phyloP scores from a whole-genome alignment of 306 rosid species.

The Rubus idaeus region DNA sequence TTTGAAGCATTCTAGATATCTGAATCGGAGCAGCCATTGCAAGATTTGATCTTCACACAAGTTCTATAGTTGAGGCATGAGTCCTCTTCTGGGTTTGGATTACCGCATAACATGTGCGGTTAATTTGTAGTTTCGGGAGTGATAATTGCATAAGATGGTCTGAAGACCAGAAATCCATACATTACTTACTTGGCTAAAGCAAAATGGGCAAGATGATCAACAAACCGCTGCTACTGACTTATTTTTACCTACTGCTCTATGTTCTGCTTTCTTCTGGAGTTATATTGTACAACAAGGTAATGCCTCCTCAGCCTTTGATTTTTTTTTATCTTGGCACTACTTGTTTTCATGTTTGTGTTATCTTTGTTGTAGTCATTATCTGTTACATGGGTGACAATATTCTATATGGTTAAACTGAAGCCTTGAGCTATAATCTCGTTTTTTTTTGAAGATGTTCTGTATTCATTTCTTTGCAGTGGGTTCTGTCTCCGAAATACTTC shows the following conservation, averaged over 20 bases:
- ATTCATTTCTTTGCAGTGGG: constrained; percentile 68
- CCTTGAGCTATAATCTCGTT: neutral
- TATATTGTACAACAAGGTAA: constrained; percentile 93
- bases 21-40: constrained; percentile 15
- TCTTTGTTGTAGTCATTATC: neutral
- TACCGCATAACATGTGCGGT: neutral
- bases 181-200: neutral
- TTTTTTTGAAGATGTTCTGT: neutral
- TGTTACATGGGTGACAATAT: neutral
- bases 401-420: neutral
- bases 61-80: constrained; percentile 2
- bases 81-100: constrained; percentile 6
- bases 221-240: constrained; percentile 76
- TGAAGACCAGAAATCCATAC: neutral
- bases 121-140: neutral
- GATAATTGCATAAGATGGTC: constrained; percentile 18
- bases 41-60: neutral
- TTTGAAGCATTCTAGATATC: constrained; percentile 8
- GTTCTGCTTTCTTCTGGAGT: constrained; percentile 90
- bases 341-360: neutral
- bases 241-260: constrained; percentile 74
- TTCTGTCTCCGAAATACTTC: constrained; percentile 87
- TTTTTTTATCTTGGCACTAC: neutral
- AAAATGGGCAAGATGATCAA: constrained; percentile 51
- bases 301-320: neutral